Conservation (phyloP, 805 yeast genomes). For the Ogataea neopini region DNA sequence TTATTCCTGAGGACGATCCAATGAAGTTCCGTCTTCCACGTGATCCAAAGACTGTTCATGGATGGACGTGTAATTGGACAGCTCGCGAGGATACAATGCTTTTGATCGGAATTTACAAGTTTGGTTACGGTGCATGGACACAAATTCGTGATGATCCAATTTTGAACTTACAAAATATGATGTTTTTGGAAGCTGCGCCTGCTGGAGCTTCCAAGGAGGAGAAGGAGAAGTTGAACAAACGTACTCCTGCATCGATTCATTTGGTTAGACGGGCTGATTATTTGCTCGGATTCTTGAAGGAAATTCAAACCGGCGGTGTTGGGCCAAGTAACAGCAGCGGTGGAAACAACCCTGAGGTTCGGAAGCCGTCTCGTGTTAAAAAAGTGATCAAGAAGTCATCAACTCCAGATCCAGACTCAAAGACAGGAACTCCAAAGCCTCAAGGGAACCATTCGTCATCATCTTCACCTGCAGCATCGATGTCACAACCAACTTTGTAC, state of each 20-base stretch:
- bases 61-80: constrained; percentile 91
- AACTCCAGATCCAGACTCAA: constrained; percentile 28
- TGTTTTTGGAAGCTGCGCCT: constrained; percentile 58
- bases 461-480: constrained; percentile 9
- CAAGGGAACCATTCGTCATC: constrained; percentile 12
- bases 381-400: constrained; percentile 25
- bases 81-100: constrained; percentile 82
- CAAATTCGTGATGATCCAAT: constrained; percentile 95
- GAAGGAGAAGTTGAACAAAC: constrained; percentile 46
- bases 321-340: constrained; percentile 1
- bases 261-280: constrained; percentile 90
- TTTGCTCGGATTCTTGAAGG: constrained; percentile 68
- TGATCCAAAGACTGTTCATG: constrained; percentile 77
- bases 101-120: constrained; percentile 82
- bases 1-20: constrained; percentile 56
- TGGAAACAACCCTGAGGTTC: constrained; percentile 12
- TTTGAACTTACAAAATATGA: constrained; percentile 79
- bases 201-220: constrained; percentile 39
- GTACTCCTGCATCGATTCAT: constrained; percentile 91
- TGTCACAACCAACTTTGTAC: constrained; percentile 24
- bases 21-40: constrained; percentile 58
- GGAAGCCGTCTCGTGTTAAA: constrained; percentile 25
- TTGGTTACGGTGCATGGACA: constrained; percentile 95
- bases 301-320: constrained; percentile 25
- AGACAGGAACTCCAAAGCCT: constrained; percentile 19